These are phyloP conservation scores for Artomyces pyxidatus DNA, from an alignment of 768 basidiomycete genomes.

Conservation along the genomic window DNA sequence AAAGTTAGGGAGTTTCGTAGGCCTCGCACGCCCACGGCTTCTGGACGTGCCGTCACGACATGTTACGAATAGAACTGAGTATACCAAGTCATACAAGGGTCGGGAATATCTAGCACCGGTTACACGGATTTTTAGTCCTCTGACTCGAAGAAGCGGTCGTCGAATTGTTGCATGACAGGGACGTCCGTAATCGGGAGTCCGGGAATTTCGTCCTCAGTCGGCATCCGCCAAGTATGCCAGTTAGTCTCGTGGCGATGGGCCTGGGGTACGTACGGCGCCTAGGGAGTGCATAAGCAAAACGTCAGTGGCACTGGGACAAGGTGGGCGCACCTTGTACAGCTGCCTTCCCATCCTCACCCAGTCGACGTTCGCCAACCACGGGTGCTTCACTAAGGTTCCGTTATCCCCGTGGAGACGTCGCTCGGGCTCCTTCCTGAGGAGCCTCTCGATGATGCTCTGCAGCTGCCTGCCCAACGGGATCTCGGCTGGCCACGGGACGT, in stretches of 20 bases:
- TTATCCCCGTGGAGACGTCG: conserved; percentile 22
- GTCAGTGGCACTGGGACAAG: background rate
- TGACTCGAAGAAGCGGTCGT: no score
- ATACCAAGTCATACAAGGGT: no score
- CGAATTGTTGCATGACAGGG: no score
- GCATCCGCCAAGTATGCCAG: conserved; percentile 34
- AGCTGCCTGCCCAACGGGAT: conserved; percentile 12
- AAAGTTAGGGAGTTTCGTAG: no score
- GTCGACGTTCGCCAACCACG: conserved; percentile 38
- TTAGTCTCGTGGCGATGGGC: conserved; percentile 18
- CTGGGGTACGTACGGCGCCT: conserved; percentile 38
- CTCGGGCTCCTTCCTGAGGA: background rate
- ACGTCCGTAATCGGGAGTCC: background rate
- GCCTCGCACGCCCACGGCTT: no score
- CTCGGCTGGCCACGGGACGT: background rate
- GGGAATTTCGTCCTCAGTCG: conserved; percentile 17
- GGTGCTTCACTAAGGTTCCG: conserved; percentile 23
- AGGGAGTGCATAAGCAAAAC: background rate
- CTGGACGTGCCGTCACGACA: no score
- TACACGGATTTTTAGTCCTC: no score
- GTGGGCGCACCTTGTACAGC: conserved; percentile 35
- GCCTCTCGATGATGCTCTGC: conserved; percentile 21
- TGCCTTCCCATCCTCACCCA: conserved; percentile 39
- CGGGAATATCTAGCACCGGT: no score
- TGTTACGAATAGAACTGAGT: no score